Evolutionary conservation across 306 rosid genomes (phyloP).

Genomic region (Alnus rubra): DNA sequence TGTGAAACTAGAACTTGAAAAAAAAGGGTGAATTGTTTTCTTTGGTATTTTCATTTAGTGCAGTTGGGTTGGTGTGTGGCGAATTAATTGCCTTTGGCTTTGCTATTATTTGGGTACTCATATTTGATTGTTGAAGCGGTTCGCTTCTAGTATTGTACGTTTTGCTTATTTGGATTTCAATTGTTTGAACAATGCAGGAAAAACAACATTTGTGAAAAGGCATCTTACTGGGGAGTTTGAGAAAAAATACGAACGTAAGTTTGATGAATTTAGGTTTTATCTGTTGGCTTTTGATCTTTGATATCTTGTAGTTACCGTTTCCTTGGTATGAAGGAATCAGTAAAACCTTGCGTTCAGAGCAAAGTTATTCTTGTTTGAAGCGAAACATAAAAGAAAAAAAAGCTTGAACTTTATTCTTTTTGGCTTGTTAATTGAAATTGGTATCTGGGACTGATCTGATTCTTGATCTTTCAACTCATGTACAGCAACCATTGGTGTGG

Average conservation of each 20-base stretch:
- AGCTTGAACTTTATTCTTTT: background rate
- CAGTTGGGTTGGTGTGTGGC: background rate
- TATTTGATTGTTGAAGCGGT: background rate
- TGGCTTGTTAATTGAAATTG: no score
- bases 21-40: background rate
- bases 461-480: background rate
- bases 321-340: background rate
- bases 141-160: no score
- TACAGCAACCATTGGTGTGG: slow-evolving; percentile 79
- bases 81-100: background rate
- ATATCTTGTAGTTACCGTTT: background rate
- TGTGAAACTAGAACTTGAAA: background rate
- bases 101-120: background rate
- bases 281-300: background rate
- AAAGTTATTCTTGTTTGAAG: background rate
- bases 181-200: slow-evolving; percentile 45
- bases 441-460: background rate
- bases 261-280: background rate
- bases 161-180: background rate
- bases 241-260: slow-evolving; percentile 77
- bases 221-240: slow-evolving; percentile 83
- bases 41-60: background rate
- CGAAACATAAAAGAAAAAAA: background rate
- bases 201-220: slow-evolving; percentile 76
- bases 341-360: background rate